Evolutionary conservation across 768 basidiomycete species (phyloP).

Genomic region (Astraeus odoratus): DNA sequence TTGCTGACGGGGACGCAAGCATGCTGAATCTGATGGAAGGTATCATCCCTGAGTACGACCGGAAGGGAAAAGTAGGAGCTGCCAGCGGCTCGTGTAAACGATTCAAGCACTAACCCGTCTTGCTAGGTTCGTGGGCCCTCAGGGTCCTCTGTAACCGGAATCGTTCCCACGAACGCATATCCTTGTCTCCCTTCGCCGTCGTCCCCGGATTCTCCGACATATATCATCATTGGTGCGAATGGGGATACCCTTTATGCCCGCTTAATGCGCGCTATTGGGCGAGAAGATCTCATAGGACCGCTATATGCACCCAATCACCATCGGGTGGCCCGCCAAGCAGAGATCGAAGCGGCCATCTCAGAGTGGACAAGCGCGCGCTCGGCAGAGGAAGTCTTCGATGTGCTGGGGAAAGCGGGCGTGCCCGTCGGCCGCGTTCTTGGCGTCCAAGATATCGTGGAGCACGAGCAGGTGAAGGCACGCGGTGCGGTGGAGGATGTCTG

Average conservation of each 20-base stretch:
- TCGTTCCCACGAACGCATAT: slow-evolving; percentile 71
- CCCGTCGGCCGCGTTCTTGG: slow-evolving; percentile 59
- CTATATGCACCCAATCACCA: slow-evolving; percentile 38
- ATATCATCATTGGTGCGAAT: slow-evolving; percentile 68
- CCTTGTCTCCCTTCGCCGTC: slow-evolving; percentile 48
- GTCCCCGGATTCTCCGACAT: slow-evolving; percentile 37
- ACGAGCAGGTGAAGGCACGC: slow-evolving; percentile 47
- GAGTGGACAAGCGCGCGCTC: slow-evolving; percentile 48
- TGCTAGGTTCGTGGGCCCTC: slow-evolving; percentile 62
- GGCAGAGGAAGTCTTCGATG: slow-evolving; percentile 46
- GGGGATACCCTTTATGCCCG: slow-evolving; percentile 64
- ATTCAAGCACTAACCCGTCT: background rate
- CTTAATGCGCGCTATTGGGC: slow-evolving; percentile 54
- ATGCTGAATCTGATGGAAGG: slow-evolving; percentile 78
- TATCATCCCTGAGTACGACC: slow-evolving; percentile 68
- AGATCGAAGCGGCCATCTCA: slow-evolving; percentile 58
- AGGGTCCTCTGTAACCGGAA: slow-evolving; percentile 68
- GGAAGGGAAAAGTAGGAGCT: slow-evolving; percentile 50
- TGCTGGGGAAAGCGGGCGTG: slow-evolving; percentile 46
- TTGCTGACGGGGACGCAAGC: slow-evolving; percentile 25
- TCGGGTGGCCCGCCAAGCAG: slow-evolving; percentile 35
- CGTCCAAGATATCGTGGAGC: slow-evolving; percentile 57
- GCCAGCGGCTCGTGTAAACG: background rate
- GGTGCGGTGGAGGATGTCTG: slow-evolving; percentile 54
- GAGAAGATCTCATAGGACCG: slow-evolving; percentile 53